Evolutionary conservation across 1,284 basidiomycete species (phyloP).

Genomic region (Marasmius oreades): DNA sequence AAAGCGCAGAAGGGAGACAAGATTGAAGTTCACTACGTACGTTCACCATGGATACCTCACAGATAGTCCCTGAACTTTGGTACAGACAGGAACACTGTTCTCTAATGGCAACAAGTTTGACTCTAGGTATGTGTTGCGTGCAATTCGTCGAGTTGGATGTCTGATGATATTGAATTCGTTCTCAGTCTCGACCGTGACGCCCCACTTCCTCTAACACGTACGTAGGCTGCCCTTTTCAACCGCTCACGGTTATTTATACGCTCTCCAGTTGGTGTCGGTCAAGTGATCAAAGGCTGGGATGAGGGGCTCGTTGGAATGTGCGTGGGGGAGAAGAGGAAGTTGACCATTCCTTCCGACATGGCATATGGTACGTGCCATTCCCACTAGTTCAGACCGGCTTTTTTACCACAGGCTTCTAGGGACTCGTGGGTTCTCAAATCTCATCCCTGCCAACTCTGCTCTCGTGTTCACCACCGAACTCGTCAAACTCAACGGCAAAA

Average conservation of each 20-base stretch:
- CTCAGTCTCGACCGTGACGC: conserved; percentile 61
- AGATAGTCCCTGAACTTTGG: background rate
- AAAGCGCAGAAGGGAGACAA: conserved; percentile 64
- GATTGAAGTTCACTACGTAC: conserved; percentile 76
- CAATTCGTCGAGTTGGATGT: background rate
- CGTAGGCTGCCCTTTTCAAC: conserved; percentile 21
- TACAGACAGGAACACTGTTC: conserved; percentile 71
- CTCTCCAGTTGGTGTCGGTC: conserved; percentile 65
- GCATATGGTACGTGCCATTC: conserved; percentile 70
- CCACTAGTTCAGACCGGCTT: background rate
- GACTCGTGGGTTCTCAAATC: conserved; percentile 65
- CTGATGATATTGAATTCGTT: conserved; percentile 4
- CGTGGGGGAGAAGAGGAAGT: conserved; percentile 84
- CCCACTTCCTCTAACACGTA: conserved; percentile 70
- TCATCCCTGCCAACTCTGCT: conserved; percentile 83
- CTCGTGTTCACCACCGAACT: conserved; percentile 91
- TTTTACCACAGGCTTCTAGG: conserved; percentile 41
- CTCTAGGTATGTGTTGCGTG: conserved; percentile 53
- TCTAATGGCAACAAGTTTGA: conserved; percentile 79
- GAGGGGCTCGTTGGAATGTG: conserved; percentile 84
- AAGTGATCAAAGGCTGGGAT: conserved; percentile 85
- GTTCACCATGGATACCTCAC: conserved; percentile 26
- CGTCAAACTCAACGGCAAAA: conserved; percentile 42
- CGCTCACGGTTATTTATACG: conserved; percentile 2
- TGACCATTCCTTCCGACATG: conserved; percentile 77